A percentile compares a stretch with the other conserved stretches of the same genome.
Conservation (phyloP, 306 rosid genomes). For the Trifolium fragiferum region DNA sequence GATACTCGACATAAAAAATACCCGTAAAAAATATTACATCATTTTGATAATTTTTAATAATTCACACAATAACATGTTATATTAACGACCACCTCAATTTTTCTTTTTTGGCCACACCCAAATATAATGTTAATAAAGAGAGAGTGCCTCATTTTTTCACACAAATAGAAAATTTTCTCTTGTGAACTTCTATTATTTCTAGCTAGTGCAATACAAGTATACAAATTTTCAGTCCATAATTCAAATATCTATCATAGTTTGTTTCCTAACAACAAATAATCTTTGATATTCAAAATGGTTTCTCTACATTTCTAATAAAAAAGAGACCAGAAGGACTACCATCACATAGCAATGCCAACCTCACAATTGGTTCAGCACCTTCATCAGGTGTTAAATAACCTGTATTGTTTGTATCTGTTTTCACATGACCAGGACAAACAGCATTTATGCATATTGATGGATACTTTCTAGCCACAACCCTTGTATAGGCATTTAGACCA, state of each 20-base stretch:
- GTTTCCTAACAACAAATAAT: neutral
- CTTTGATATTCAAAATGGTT: constrained; percentile 36
- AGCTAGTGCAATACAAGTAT: too few species aligned
- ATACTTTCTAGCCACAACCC: constrained; percentile 48
- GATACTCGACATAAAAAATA: too few species aligned
- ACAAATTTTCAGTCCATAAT: neutral
- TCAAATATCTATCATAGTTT: too few species aligned
- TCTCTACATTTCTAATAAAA: constrained; percentile 34
- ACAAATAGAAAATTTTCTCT: too few species aligned
- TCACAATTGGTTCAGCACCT: constrained; percentile 57
- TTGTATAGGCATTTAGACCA: constrained; percentile 55
- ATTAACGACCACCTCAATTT: too few species aligned
- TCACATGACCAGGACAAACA: constrained; percentile 56
- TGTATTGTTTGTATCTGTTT: constrained; percentile 49
- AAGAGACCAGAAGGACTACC: constrained; percentile 48
- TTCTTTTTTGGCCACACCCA: too few species aligned
- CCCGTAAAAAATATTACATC: too few species aligned
- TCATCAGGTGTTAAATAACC: constrained; percentile 57
- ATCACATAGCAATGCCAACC: constrained; percentile 53
- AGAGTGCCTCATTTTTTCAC: too few species aligned
- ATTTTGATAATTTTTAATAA: too few species aligned
- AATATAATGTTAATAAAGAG: too few species aligned
- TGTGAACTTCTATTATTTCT: too few species aligned
- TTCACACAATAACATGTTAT: too few species aligned
- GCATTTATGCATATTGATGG: constrained; percentile 43